Evolutionary conservation across 768 basidiomycete species (phyloP).

Genomic region (Cystobasidium ongulense): DNA sequence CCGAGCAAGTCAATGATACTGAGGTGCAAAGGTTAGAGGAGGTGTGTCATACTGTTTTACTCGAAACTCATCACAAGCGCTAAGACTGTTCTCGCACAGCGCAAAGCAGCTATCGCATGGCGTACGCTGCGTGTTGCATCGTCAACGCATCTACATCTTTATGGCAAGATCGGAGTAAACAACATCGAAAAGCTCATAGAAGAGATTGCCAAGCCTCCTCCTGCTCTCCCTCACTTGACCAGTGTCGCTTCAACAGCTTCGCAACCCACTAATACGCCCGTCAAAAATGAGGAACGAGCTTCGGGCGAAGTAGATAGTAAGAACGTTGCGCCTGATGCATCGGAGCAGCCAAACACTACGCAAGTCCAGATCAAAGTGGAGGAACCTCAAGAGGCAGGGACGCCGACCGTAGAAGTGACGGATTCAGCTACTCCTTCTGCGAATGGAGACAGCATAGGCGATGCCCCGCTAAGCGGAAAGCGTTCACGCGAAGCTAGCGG

Average conservation of each 20-base stretch:
- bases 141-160: conserved; percentile 64
- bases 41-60: conserved; percentile 46
- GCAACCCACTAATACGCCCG: background rate
- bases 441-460: background rate
- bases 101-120: conserved; percentile 64
- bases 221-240: background rate
- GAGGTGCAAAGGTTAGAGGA: conserved; percentile 60
- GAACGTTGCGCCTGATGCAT: background rate
- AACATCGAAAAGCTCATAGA: conserved; percentile 54
- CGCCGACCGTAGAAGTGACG: background rate
- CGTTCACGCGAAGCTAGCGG: conserved; percentile 5
- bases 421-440: background rate
- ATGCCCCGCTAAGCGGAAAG: background rate
- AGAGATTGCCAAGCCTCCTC: conserved; percentile 42
- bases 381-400: background rate
- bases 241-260: background rate
- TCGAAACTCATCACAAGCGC: background rate
- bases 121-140: conserved; percentile 68
- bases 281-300: background rate
- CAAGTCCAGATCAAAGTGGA: background rate
- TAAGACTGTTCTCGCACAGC: conserved; percentile 48
- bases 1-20: conserved; percentile 44
- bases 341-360: background rate
- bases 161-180: conserved; percentile 67
- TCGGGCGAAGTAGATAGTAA: background rate